Evolutionary conservation across 306 rosid genomes (phyloP).

Genomic region (Canavalia gladiata): DNA sequence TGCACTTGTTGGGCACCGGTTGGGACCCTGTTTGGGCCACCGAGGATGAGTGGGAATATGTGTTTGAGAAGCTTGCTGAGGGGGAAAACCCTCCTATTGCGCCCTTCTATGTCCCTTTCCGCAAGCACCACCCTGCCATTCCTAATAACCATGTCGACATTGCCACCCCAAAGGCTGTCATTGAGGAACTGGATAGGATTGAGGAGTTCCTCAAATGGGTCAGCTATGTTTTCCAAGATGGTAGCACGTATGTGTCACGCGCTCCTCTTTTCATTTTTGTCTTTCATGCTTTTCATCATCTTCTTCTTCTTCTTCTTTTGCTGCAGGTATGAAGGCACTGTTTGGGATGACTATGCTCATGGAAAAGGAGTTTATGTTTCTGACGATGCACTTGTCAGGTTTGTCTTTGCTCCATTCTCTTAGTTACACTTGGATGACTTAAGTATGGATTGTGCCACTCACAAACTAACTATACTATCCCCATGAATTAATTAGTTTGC

Average conservation of each 20-base stretch:
- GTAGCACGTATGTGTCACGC: constrained; percentile 71
- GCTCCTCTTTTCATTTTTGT: background rate
- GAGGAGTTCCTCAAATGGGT: constrained; percentile 96
- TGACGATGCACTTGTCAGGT: constrained; percentile 81
- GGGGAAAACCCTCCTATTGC: constrained; percentile 78
- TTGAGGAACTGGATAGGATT: constrained; percentile 93
- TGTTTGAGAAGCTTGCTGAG: constrained; percentile 50
- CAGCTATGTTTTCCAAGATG: constrained; percentile 87
- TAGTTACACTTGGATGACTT: background rate
- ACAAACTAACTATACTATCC: background rate
- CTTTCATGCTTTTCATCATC: background rate
- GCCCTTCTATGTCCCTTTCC: constrained; percentile 79
- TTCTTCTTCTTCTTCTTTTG: background rate
- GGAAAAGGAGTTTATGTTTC: constrained; percentile 91
- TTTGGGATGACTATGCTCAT: constrained; percentile 98
- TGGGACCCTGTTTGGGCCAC: constrained; percentile 88
- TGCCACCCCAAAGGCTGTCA: constrained; percentile 60
- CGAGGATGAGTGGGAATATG: constrained; percentile 69
- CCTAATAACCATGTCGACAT: constrained; percentile 68
- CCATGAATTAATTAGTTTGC: constrained; percentile 1
- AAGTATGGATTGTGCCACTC: background rate
- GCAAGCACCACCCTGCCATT: constrained; percentile 70
- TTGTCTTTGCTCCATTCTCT: constrained; percentile 44
- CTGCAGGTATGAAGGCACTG: constrained; percentile 91
- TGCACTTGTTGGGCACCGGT: constrained; percentile 65